phyloP scores from a whole-genome alignment of 2,329 filamentous ascomycete species.

The Sordariomycetes sp. region DNA sequence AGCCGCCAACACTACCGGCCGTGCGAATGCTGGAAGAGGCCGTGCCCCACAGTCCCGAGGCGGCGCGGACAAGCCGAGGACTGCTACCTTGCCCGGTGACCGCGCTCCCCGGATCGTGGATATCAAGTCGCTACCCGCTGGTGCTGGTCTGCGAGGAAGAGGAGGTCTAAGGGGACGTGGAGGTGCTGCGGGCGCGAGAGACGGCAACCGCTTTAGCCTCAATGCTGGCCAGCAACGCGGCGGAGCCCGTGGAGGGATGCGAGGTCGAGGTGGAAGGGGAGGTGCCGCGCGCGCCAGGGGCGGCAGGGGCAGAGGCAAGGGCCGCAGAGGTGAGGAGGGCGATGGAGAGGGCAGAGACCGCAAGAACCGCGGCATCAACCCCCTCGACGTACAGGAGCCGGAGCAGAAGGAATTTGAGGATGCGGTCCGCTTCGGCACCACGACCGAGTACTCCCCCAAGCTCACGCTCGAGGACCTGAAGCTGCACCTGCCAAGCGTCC shows the following conservation, averaged over 20 bases:
- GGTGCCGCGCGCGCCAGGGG: constrained; percentile 3
- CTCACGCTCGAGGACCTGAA: constrained; percentile 21
- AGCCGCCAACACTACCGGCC: constrained; percentile 10
- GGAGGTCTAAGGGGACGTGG: constrained; percentile 10
- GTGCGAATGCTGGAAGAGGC: too few species aligned
- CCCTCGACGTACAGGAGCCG: constrained; percentile 17
- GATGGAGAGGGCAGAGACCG: constrained; percentile 15
- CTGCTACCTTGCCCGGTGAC: too few species aligned
- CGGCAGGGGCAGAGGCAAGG: constrained; percentile 4
- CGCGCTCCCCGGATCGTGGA: constrained; percentile 26
- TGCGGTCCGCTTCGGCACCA: constrained; percentile 22
- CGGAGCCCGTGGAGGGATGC: neutral
- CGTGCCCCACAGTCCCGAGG: too few species aligned
- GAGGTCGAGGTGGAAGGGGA: constrained; percentile 8
- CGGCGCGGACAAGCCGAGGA: too few species aligned
- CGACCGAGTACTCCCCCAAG: constrained; percentile 19
- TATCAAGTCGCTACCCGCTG: constrained; percentile 25
- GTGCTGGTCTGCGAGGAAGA: constrained; percentile 15
- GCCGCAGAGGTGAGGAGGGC: constrained; percentile 5
- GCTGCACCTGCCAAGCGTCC: constrained; percentile 18
- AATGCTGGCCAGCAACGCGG: too few species aligned
- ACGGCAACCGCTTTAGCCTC: constrained; percentile 11
- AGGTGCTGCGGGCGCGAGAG: constrained; percentile 2
- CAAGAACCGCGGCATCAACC: constrained; percentile 9
- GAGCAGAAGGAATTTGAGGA: constrained; percentile 24